Evolutionary conservation across 306 rosid species (phyloP).

Genomic region (Lathyrus aphaca): DNA sequence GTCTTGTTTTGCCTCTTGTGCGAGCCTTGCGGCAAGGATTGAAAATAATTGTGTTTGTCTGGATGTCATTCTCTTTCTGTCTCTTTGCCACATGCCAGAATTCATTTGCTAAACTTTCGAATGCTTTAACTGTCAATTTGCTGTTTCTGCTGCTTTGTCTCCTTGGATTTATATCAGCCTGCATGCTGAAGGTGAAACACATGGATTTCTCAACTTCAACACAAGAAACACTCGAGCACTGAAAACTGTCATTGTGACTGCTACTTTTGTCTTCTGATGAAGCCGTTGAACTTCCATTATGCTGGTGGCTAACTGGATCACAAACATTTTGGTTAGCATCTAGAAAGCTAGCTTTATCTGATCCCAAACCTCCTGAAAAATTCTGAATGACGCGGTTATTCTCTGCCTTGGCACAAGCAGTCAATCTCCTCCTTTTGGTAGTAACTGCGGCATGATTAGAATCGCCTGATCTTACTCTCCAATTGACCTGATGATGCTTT

Average conservation of each 20-base stretch:
- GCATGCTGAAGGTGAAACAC: not conserved
- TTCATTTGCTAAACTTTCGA: constrained; percentile 71
- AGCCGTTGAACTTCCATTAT: constrained; percentile 39
- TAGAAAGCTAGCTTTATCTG: constrained; percentile 44
- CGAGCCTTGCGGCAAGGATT: constrained; percentile 54
- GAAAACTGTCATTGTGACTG: constrained; percentile 29
- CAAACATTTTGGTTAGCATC: constrained; percentile 44
- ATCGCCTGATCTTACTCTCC: constrained; percentile 53
- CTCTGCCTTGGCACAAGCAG: constrained; percentile 62
- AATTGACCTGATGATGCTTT: constrained; percentile 49
- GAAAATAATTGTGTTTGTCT: constrained; percentile 32
- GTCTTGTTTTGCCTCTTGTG: constrained; percentile 40
- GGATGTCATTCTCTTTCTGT: constrained; percentile 35
- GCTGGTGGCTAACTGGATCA: constrained; percentile 40
- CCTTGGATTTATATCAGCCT: constrained; percentile 44
- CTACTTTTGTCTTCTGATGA: constrained; percentile 33
- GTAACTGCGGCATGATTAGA: constrained; percentile 51
- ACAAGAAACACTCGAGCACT: not conserved
- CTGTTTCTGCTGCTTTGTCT: constrained; percentile 81
- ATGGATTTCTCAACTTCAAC: not conserved
- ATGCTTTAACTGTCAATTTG: constrained; percentile 70
- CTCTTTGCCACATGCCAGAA: constrained; percentile 37
- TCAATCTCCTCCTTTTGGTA: constrained; percentile 59
- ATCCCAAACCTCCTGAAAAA: constrained; percentile 44
- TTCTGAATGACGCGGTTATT: constrained; percentile 43